Evolutionary conservation across 1,284 basidiomycete species (phyloP), one percentile per base, ranked within the genome.

Genomic region (Ustilago trichophora): DNA sequence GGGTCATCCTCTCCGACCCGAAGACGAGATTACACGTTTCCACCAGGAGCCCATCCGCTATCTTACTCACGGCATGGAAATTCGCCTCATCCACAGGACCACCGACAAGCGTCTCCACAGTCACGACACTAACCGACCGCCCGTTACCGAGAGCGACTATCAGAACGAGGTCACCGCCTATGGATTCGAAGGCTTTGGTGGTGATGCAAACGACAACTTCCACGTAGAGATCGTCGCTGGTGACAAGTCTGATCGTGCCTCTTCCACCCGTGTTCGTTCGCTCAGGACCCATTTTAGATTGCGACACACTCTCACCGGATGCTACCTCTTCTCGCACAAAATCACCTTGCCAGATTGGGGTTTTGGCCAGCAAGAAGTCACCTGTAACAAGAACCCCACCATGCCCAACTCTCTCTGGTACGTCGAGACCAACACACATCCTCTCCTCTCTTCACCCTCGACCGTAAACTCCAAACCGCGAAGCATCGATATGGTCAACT

Each of bases 91-190:
- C 40, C 96, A 98, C 83, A 84, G 88, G 38, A 52, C 85, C 21
- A 95, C 94, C 0, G 86, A 90, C 71, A 95, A 93, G 82, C 87
- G 89, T 49, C 86, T 98, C 4, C 96, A 98, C 84, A 93, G 91
- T 42, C 96, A 99, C 83, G 93, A 97, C 73, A 84, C 90, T 69
- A 58, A 75, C 55, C 89, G 95, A 32, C 92, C 96, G 3, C 93
- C 94, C 13, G 88, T 98, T n/a, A 93, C 91, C 41, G 95, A 98
- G 57, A 93, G 96, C 49, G 96, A 99, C 74, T 99, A 97, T 85
- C 96, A 98, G 84, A 95, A 98, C 78, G 96, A 99, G 82, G 94
- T 98, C 0, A 95, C 93, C 1, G 93, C 85, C 1, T 99, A 99
- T 77, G 96, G 96, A 3, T 89, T 91, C 84, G 84, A 88, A 1